phyloP scores from a whole-genome alignment of 2,329 filamentous ascomycete genomes.

The Claviceps pusilla region DNA sequence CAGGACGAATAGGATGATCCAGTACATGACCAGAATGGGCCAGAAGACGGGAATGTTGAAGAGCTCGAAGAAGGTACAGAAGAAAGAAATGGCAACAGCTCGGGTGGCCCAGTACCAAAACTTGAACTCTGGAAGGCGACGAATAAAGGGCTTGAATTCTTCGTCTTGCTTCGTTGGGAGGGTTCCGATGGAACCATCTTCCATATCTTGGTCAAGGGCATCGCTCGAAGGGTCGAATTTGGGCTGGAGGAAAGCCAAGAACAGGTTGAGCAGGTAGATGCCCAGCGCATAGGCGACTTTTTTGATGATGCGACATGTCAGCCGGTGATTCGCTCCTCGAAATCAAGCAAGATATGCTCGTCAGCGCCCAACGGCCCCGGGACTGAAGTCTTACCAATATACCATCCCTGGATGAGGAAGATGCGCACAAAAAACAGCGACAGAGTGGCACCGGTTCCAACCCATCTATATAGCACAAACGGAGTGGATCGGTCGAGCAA shows the following conservation, averaged over 20 bases:
- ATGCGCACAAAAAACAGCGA: slow-evolving; percentile 78
- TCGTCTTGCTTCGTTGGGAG: slow-evolving; percentile 93
- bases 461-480: slow-evolving; percentile 78
- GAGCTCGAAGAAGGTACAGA: slow-evolving; percentile 82
- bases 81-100: slow-evolving; percentile 66
- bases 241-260: slow-evolving; percentile 93
- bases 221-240: slow-evolving; percentile 98
- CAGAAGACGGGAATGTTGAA: slow-evolving; percentile 98
- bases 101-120: slow-evolving; percentile 96
- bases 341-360: neutral
- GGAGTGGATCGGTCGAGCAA: slow-evolving; percentile 90
- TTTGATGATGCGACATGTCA: neutral
- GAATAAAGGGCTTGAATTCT: slow-evolving; percentile 94
- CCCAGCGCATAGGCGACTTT: slow-evolving; percentile 90
- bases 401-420: slow-evolving; percentile 90
- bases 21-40: slow-evolving; percentile 96
- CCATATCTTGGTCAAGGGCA: slow-evolving; percentile 80
- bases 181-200: slow-evolving; percentile 68
- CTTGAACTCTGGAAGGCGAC: slow-evolving; percentile 95
- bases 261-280: slow-evolving; percentile 97
- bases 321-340: neutral
- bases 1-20: slow-evolving; percentile 88
- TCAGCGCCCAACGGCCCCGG: neutral
- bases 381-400: slow-evolving; percentile 56
- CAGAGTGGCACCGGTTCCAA: slow-evolving; percentile 62